Evolutionary conservation across 1,284 basidiomycete species (phyloP).

Genomic region (Cystobasidium pallidum): DNA sequence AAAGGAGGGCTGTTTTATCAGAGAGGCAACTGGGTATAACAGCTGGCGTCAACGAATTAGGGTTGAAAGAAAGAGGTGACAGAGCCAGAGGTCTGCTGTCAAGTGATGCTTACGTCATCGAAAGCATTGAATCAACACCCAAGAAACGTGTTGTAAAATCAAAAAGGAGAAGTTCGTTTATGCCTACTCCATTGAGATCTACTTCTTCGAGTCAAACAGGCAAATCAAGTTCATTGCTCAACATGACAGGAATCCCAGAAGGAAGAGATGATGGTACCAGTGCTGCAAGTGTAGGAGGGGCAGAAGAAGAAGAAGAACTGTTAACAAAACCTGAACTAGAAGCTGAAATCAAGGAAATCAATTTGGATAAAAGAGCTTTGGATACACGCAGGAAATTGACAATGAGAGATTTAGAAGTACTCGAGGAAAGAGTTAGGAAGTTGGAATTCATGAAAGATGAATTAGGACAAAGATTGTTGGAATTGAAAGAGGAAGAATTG

Average conservation of each 20-base stretch:
- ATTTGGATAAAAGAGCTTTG: slow-evolving; percentile 84
- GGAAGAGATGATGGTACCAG: not conserved
- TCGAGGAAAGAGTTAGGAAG: slow-evolving; percentile 82
- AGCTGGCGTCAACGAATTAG: slow-evolving; percentile 30
- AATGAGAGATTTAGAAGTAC: slow-evolving; percentile 80
- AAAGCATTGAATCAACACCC: slow-evolving; percentile 40
- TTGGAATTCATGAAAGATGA: slow-evolving; percentile 79
- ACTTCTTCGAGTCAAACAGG: not conserved
- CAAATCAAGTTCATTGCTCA: not conserved
- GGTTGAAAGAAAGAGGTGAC: slow-evolving; percentile 36
- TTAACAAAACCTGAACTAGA: slow-evolving; percentile 64
- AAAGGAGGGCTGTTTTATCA: slow-evolving; percentile 35
- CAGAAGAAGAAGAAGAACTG: slow-evolving; percentile 18
- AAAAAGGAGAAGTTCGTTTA: slow-evolving; percentile 37
- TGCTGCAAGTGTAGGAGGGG: not conserved
- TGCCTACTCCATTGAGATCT: slow-evolving; percentile 25
- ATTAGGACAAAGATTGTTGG: slow-evolving; percentile 80
- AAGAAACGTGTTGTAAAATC: slow-evolving; percentile 26
- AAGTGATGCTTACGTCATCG: slow-evolving; percentile 22
- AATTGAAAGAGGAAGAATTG: slow-evolving; percentile 89
- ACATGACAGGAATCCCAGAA: not conserved
- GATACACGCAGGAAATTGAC: slow-evolving; percentile 81
- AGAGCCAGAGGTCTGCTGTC: slow-evolving; percentile 33
- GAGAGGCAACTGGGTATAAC: slow-evolving; percentile 41
- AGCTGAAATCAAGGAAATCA: slow-evolving; percentile 79